Base-by-base conservation (phyloP, 129 eudicot species). In the Dittrichia graveolens region DNA sequence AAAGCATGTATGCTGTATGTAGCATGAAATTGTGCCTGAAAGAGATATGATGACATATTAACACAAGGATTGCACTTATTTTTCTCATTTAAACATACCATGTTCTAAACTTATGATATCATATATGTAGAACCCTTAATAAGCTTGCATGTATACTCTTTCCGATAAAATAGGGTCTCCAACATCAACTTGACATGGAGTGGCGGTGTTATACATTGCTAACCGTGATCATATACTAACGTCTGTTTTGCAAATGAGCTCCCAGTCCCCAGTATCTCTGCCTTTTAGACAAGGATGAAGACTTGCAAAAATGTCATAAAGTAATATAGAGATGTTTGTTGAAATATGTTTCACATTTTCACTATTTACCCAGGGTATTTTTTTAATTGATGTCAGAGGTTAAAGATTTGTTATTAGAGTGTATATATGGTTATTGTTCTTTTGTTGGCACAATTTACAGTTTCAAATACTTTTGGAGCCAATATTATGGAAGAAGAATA, bases 401-500 rank as follows among this genome's bases (percentile, higher is more conserved):
- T 55, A 12, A 38, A 53, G 54, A 60, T 60, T 52, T 47, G 11
- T 47, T n/a, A 31, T 74, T 49, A 78, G 44, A 44, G 39, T 42
- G 56, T 58, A 16, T 15, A 14, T 68, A 57, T 14, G 6, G 35
- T 43, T 67, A 50, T 56, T 67, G 24, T 43, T 37, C 53, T 40
- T 68, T 44, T 59, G 48, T 69, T 37, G 79, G 52, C 49, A 74
- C 59, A 74, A 56, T 78, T 54, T 75, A 69, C 91, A 93, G 98
- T 61, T 93, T 74, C 89, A 85, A 74, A 79, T 93, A 16, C 77
- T 93, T 35, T 72, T 88, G 83, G 99, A 94, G 86, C 99, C 99
- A 42, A 75, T 90, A 77, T 44, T 77, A 40, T 90, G 99, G 96
- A 90, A 82, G 87, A 93, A 80, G 69, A 80, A 74, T 34, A 61